Conservation (phyloP, 148 eudicot genomes). For the Fagopyrum esculentum region DNA sequence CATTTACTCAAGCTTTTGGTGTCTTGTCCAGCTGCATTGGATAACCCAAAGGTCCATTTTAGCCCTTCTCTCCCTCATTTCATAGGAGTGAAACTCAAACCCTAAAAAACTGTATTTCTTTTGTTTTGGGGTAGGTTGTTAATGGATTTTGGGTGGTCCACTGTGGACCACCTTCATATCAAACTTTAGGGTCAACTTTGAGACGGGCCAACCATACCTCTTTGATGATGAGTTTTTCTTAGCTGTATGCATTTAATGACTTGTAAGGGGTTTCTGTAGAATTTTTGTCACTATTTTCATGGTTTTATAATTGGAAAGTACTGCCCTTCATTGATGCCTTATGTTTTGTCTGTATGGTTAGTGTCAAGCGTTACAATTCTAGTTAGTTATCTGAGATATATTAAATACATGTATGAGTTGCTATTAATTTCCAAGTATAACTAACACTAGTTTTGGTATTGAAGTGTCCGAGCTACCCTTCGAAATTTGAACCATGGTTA, state of each 20-base stretch:
- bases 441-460: not conserved
- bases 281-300: not conserved
- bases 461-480: not conserved
- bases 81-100: conserved; percentile 5
- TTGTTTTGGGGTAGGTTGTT: conserved; percentile 1
- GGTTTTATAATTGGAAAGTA: not conserved
- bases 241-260: not conserved
- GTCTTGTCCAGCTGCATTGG: conserved; percentile 8
- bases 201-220: not conserved
- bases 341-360: not conserved
- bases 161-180: conserved; percentile 7
- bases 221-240: not conserved
- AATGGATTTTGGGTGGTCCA: not conserved
- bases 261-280: not conserved
- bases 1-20: conserved; percentile 10
- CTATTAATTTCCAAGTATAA: not conserved
- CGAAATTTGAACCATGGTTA: not conserved
- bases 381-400: not conserved
- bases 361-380: not conserved
- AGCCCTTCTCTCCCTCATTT: not conserved
- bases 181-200: not conserved
- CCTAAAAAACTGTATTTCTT: not conserved
- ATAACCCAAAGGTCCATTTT: not conserved
- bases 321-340: conserved; percentile 2
- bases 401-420: not conserved